Percentiles rank a stretch among this genome's conserved stretches.
These are phyloP conservation scores for Nicotiana undulata DNA, from an alignment of 257 asterid species.

Conservation along the genomic window DNA sequence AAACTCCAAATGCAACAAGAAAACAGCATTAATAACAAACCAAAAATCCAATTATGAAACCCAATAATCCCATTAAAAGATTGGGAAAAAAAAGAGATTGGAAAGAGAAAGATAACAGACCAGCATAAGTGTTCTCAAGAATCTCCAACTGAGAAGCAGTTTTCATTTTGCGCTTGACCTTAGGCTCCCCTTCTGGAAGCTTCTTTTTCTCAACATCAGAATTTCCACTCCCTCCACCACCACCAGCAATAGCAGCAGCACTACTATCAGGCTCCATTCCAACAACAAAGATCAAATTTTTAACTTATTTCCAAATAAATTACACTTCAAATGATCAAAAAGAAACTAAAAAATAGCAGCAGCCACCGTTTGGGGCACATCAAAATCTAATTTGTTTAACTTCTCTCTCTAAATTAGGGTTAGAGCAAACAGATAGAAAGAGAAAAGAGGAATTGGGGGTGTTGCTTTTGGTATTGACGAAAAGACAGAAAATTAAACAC, in stretches of 20 bases:
- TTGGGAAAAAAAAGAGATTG: background rate
- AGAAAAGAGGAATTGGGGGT: slow-evolving; percentile 13
- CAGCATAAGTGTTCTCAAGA: slow-evolving; percentile 73
- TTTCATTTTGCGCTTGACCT: slow-evolving; percentile 77
- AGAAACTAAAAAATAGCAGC: slow-evolving; percentile 6
- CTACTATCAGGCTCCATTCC: slow-evolving; percentile 53
- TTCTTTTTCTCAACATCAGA: slow-evolving; percentile 39
- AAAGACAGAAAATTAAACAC: slow-evolving; percentile 27
- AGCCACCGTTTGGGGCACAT: slow-evolving; percentile 15
- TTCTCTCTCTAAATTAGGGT: slow-evolving; percentile 3
- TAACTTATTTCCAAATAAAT: slow-evolving; percentile 4
- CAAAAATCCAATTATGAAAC: background rate
- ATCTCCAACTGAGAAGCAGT: slow-evolving; percentile 79
- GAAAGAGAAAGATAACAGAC: slow-evolving; percentile 30
- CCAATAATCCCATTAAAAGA: too few relatives aligned
- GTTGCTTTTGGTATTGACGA: slow-evolving; percentile 18
- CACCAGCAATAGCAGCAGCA: slow-evolving; percentile 20
- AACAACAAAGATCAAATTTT: slow-evolving; percentile 11
- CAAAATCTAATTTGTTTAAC: background rate
- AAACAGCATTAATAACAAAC: background rate
- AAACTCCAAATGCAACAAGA: background rate
- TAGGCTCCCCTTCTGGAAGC: slow-evolving; percentile 45
- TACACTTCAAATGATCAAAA: slow-evolving; percentile 20
- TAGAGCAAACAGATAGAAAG: background rate
- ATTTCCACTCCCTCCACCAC: slow-evolving; percentile 15